These are phyloP conservation scores for Apiospora sp. DNA, from an alignment of 2,329 filamentous ascomycete species.

Conservation along the genomic window DNA sequence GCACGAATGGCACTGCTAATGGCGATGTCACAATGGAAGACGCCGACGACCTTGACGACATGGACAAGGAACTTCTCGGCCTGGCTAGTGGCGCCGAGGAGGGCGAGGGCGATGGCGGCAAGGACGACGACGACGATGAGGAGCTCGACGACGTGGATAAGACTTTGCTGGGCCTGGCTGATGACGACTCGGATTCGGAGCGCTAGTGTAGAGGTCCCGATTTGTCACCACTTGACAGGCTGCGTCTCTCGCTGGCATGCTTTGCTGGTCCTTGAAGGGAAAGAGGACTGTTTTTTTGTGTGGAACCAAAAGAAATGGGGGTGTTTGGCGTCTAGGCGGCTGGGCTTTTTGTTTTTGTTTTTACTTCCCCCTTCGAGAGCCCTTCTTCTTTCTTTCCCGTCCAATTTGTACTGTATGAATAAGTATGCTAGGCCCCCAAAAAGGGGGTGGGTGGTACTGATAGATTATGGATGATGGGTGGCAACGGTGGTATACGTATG, in stretches of 20 bases:
- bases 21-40: slow-evolving; percentile 55
- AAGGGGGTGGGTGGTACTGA: neutral
- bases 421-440: neutral
- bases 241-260: too few relatives aligned
- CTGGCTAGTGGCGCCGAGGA: slow-evolving; percentile 55
- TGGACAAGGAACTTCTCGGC: slow-evolving; percentile 60
- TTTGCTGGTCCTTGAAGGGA: neutral
- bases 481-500: neutral
- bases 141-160: slow-evolving; percentile 45
- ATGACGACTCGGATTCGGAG: slow-evolving; percentile 30
- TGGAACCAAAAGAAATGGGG: neutral
- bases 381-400: neutral
- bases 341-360: neutral
- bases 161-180: slow-evolving; percentile 42
- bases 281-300: neutral
- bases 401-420: neutral
- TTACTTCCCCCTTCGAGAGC: neutral
- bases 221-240: neutral
- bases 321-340: slow-evolving; percentile 13
- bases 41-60: slow-evolving; percentile 62
- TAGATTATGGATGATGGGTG: slow-evolving; percentile 7
- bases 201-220: neutral
- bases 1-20: slow-evolving; percentile 46
- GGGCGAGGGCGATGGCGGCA: slow-evolving; percentile 53
- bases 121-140: slow-evolving; percentile 49